A percentile compares a stretch with the other conserved stretches of the same genome.
Evolutionary conservation across 768 basidiomycete species (phyloP).

Genomic region (Cystobasidium ongulense): DNA sequence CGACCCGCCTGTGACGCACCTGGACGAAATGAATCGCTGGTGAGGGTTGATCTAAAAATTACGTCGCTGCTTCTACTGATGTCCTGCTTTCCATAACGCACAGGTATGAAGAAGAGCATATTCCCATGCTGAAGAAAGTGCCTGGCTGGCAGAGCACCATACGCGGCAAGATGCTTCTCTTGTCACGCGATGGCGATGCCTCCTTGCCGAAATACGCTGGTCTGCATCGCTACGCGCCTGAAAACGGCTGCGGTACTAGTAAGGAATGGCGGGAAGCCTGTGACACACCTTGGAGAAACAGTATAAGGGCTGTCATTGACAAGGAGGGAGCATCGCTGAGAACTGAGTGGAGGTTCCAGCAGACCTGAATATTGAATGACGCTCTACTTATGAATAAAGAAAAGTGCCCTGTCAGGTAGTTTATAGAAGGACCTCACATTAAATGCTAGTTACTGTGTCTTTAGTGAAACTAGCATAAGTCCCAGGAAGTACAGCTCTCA

Average conservation of each 20-base stretch:
- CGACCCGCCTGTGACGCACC: neutral
- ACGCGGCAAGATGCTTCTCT: neutral
- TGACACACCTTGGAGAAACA: neutral
- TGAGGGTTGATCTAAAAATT: neutral
- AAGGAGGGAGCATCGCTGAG: neutral
- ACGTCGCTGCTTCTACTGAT: no score
- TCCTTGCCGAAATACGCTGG: neutral
- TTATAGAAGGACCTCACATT: no score
- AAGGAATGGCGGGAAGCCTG: neutral
- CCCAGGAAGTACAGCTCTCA: no score
- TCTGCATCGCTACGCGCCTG: neutral
- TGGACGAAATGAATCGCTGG: conserved; percentile 20
- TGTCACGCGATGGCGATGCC: neutral
- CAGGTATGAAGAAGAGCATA: conserved; percentile 11
- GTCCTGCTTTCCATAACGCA: no score
- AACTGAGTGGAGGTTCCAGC: conserved; percentile 5
- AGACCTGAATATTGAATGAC: no score
- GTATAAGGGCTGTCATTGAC: neutral
- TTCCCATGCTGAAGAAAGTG: neutral
- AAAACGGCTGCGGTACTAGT: neutral
- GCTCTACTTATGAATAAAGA: no score
- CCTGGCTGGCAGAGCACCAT: neutral
- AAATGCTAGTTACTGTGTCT: no score
- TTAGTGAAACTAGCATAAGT: no score
- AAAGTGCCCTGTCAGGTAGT: no score